A percentile compares a stretch with the other conserved stretches of the same genome.
These are phyloP conservation scores for Cutaneotrichosporon sp. DNA, from an alignment of 1,284 basidiomycete genomes.

Conservation along the genomic window DNA sequence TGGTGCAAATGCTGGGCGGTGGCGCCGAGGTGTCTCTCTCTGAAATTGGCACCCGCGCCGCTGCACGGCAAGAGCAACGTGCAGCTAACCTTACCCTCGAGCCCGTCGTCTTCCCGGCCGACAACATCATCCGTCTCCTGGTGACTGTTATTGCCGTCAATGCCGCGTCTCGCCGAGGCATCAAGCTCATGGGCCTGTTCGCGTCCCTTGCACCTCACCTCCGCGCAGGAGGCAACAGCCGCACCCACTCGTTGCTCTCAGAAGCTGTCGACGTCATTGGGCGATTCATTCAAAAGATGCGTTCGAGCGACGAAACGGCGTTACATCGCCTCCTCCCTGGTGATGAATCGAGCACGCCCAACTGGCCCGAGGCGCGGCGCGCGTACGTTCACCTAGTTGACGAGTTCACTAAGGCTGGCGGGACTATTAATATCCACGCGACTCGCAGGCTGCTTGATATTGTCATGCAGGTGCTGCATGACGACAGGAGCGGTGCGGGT, in stretches of 20 bases:
- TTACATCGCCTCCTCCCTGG: slow-evolving; percentile 52
- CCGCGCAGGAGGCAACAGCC: slow-evolving; percentile 44
- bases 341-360: slow-evolving; percentile 52
- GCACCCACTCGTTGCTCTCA: slow-evolving; percentile 55
- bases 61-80: slow-evolving; percentile 55
- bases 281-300: slow-evolving; percentile 23
- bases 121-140: slow-evolving; percentile 66
- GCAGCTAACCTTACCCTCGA: slow-evolving; percentile 57
- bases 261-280: slow-evolving; percentile 66
- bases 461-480: slow-evolving; percentile 57
- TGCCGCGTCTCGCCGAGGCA: slow-evolving; percentile 59
- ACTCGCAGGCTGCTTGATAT: slow-evolving; percentile 59
- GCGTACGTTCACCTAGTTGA: slow-evolving; percentile 63
- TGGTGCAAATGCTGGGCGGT: slow-evolving; percentile 55
- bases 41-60: slow-evolving; percentile 59
- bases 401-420: slow-evolving; percentile 58
- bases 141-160: slow-evolving; percentile 76
- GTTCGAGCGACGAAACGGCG: slow-evolving; percentile 33
- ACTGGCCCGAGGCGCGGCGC: slow-evolving; percentile 57
- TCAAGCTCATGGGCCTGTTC: slow-evolving; percentile 63
- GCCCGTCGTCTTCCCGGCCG: slow-evolving; percentile 57
- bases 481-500: slow-evolving; percentile 4
- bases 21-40: slow-evolving; percentile 48
- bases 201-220: slow-evolving; percentile 58
- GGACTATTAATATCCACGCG: slow-evolving; percentile 53